Evolutionary conservation across 2,329 filamentous ascomycete species (phyloP), one percentile per base, ranked within the genome.

Genomic region (Onygenales sp.): DNA sequence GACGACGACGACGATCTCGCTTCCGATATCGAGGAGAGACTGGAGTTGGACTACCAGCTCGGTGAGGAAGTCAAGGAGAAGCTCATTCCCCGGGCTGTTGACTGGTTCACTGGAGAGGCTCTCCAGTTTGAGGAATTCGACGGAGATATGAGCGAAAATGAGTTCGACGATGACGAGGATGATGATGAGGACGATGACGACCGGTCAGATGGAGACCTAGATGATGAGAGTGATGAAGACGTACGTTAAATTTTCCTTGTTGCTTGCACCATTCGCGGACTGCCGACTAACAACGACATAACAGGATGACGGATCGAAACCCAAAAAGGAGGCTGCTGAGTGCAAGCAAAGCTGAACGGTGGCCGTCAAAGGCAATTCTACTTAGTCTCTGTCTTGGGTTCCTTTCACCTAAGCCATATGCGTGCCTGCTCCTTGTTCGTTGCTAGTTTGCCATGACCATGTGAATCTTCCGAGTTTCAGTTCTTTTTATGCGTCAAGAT

Each of bases 61-160:
- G 93, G 93, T 61, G 93, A 98, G 78, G 93, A 98, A 69, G 96
- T 98, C 77, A 98, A 98, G 79, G 93, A 98, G 82, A 98, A 98
- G 79, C 82, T 98, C 60, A 98, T 98, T 63, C 93, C 93, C 60
- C 90, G 92, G 63, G 93, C 94, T 54, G 93, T 98, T 65, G 93
- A 98, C 75, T 98, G 93, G 93, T 98, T 98, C 73, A 98, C 93
- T 51, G 93, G 93, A 55, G 93, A 98, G 76, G 93, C 93, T 62
- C 84, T 98, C 59, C 91, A 93, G 63, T 98, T 89, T 64, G 93
- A 98, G 79, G 92, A 96, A 71, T 74, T 95, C 57, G 87, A 92
- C 41, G 87, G 95, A 52, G 90, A 92, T 57, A 78, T 90, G 59
- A 86, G 91, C 53, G 86, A 86, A 64, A 87, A 85, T 58, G 88